phyloP scores from a whole-genome alignment of 1,284 basidiomycete species.

The Naganishia sp. region DNA sequence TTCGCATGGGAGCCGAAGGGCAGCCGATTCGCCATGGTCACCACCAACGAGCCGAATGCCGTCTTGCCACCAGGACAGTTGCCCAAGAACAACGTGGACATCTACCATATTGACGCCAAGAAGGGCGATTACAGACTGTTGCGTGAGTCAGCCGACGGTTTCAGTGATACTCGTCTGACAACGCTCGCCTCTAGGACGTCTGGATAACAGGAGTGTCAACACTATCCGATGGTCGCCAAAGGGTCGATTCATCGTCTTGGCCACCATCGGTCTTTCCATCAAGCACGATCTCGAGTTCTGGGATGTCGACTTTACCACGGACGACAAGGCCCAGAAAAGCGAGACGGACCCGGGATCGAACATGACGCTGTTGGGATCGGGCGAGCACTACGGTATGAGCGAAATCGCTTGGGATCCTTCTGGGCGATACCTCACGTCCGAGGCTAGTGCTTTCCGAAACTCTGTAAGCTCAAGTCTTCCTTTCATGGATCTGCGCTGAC shows the following conservation, averaged over 20 bases:
- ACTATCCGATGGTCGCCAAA: constrained; percentile 96
- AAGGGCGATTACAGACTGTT: constrained; percentile 95
- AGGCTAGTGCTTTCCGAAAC: constrained; percentile 92
- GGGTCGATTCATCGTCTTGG: constrained; percentile 92
- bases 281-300: constrained; percentile 99
- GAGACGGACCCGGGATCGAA: constrained; percentile 77
- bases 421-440: constrained; percentile 89
- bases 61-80: constrained; percentile 85
- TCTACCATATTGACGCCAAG: constrained; percentile 94
- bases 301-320: constrained; percentile 90
- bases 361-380: constrained; percentile 77
- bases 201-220: constrained; percentile 87
- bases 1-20: constrained; percentile 99
- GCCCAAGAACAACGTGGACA: constrained; percentile 94
- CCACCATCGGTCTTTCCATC: constrained; percentile 88
- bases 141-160: constrained; percentile 56
- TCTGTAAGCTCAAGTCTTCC: constrained; percentile 62
- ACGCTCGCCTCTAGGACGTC: constrained; percentile 61
- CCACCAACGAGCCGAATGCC: constrained; percentile 90
- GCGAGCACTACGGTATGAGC: constrained; percentile 98
- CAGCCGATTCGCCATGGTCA: constrained; percentile 93
- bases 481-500: not conserved
- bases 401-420: constrained; percentile 99
- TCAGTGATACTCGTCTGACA: constrained; percentile 38
- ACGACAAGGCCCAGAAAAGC: constrained; percentile 64